phyloP scores from a whole-genome alignment of 176 grass and related monocot genomes.

The Puya raimondii region DNA sequence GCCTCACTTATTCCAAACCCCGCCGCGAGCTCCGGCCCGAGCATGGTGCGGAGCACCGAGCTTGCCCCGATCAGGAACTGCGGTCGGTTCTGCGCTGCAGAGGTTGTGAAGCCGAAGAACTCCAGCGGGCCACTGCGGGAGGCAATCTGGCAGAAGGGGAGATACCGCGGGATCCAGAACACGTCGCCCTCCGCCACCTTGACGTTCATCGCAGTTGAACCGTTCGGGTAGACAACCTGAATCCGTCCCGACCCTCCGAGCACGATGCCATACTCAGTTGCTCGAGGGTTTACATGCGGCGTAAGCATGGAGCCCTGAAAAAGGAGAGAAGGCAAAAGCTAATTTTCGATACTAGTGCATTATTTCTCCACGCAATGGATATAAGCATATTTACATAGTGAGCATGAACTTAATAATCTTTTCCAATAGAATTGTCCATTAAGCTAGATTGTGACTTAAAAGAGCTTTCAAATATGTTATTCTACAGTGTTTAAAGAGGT shows the following conservation, averaged over 20 bases:
- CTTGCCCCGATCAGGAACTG: constrained; percentile 56
- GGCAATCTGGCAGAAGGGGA: constrained; percentile 82
- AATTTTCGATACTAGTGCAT: background rate
- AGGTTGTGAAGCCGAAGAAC: constrained; percentile 97
- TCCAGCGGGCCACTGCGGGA: constrained; percentile 46
- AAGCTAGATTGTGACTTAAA: too few species aligned
- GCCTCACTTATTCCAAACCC: constrained; percentile 47
- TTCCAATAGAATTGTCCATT: too few species aligned
- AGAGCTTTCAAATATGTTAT: too few species aligned
- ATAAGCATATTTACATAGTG: too few species aligned
- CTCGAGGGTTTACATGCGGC: constrained; percentile 74
- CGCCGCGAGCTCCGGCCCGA: constrained; percentile 67
- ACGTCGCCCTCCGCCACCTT: constrained; percentile 46
- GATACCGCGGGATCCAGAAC: constrained; percentile 83
- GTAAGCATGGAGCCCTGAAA: constrained; percentile 77
- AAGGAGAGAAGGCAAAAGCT: background rate
- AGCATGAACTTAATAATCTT: too few species aligned
- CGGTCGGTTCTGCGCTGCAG: constrained; percentile 50
- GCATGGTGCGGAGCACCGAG: constrained; percentile 48
- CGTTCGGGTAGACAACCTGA: constrained; percentile 74
- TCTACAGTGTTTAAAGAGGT: too few species aligned
- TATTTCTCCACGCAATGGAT: too few species aligned
- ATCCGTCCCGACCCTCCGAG: constrained; percentile 42
- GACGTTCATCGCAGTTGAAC: constrained; percentile 58
- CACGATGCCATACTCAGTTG: constrained; percentile 80